Evolutionary conservation across 768 basidiomycete genomes (phyloP).

Genomic region (Leccinum incarnatum): DNA sequence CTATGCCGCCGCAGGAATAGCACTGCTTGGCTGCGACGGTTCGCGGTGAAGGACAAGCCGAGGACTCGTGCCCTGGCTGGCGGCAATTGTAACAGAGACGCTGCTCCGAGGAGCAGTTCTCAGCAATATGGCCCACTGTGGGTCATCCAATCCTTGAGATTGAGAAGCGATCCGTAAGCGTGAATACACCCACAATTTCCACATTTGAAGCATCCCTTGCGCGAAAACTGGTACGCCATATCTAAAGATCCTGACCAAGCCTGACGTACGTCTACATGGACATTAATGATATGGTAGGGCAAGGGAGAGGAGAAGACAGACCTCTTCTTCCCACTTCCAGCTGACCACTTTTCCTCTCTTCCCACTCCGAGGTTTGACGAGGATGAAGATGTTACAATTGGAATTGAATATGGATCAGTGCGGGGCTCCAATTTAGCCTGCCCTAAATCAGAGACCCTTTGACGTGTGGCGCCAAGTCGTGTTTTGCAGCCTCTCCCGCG

Average conservation of each 20-base stretch:
- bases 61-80: conserved; percentile 91
- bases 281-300: conserved; percentile 15
- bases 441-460: conserved; percentile 31
- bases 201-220: conserved; percentile 92
- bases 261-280: conserved; percentile 40
- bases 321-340: conserved; percentile 77
- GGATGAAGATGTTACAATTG: conserved; percentile 44
- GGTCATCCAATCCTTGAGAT: conserved; percentile 12
- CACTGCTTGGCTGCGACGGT: conserved; percentile 86
- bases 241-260: conserved; percentile 41
- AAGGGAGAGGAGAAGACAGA: conserved; percentile 27
- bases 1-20: conserved; percentile 90
- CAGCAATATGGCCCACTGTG: conserved; percentile 89
- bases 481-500: not conserved
- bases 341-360: conserved; percentile 62
- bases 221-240: conserved; percentile 82
- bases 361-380: conserved; percentile 57
- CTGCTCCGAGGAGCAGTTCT: conserved; percentile 85
- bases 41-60: conserved; percentile 81
- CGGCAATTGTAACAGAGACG: conserved; percentile 94
- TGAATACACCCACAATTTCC: conserved; percentile 69
- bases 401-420: conserved; percentile 1
- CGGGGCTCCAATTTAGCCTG: conserved; percentile 25
- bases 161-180: conserved; percentile 10
- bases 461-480: conserved; percentile 24